These are phyloP conservation scores for Brettanomyces custersianus DNA, from an alignment of 805 yeast species.

Conservation along the genomic window DNA sequence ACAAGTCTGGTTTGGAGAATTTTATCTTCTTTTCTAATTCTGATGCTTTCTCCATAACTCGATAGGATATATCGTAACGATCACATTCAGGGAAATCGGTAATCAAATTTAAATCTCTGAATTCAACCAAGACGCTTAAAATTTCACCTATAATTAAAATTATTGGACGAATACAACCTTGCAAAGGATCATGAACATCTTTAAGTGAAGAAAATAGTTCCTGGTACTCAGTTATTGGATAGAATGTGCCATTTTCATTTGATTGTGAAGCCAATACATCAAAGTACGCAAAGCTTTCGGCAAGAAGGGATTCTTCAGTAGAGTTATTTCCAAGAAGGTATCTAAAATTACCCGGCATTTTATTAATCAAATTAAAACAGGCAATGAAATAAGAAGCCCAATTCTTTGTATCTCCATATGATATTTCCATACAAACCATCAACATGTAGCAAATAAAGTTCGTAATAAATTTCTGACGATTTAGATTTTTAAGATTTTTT, in stretches of 20 bases:
- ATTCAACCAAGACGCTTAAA: constrained; percentile 22
- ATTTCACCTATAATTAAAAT: constrained; percentile 29
- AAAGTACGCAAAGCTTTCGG: constrained; percentile 29
- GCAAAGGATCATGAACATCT: constrained; percentile 28
- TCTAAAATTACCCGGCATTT: constrained; percentile 22
- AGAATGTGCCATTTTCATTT: constrained; percentile 28
- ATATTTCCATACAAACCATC: constrained; percentile 24
- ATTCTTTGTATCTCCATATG: constrained; percentile 23
- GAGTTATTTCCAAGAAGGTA: constrained; percentile 20
- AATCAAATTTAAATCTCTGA: constrained; percentile 11
- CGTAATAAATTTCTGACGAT: constrained; percentile 15
- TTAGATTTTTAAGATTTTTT: constrained; percentile 7
- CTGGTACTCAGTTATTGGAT: constrained; percentile 25
- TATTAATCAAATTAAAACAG: constrained; percentile 18
- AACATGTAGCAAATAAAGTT: constrained; percentile 22
- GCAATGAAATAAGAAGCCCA: constrained; percentile 28
- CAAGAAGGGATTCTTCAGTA: constrained; percentile 27
- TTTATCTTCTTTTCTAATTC: constrained; percentile 11
- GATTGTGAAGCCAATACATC: constrained; percentile 32
- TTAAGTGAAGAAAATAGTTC: constrained; percentile 17
- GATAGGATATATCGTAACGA: constrained; percentile 10
- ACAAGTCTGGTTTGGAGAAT: constrained; percentile 13
- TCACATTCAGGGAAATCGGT: constrained; percentile 15
- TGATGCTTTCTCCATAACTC: constrained; percentile 11
- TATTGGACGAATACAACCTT: constrained; percentile 33